phyloP scores from a whole-genome alignment of 2,329 filamentous ascomycete genomes.

The Talaromyces sp. region DNA sequence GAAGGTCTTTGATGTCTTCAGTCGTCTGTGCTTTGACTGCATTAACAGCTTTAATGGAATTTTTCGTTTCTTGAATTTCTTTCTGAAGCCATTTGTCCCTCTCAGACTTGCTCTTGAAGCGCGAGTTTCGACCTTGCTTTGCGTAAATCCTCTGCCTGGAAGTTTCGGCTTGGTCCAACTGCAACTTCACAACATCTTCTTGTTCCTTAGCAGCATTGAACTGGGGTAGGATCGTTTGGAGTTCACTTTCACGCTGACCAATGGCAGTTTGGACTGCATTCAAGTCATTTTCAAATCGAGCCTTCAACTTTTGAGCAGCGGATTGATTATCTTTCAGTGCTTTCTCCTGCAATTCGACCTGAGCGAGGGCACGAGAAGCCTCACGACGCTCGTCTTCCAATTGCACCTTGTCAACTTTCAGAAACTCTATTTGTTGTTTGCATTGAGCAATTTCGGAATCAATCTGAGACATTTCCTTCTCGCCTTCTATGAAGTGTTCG shows the following conservation, averaged over 20 bases:
- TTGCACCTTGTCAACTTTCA: slow-evolving; percentile 80
- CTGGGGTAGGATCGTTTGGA: slow-evolving; percentile 70
- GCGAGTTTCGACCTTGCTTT: slow-evolving; percentile 84
- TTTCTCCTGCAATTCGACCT: slow-evolving; percentile 81
- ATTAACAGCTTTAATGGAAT: slow-evolving; percentile 73
- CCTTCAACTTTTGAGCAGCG: slow-evolving; percentile 68
- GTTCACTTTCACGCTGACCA: slow-evolving; percentile 68
- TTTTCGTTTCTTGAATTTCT: slow-evolving; percentile 76
- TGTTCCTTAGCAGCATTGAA: slow-evolving; percentile 70
- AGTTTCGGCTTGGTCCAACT: slow-evolving; percentile 73
- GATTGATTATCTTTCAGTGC: slow-evolving; percentile 78
- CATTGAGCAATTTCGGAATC: slow-evolving; percentile 76
- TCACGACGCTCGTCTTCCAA: slow-evolving; percentile 87
- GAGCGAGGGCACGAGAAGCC: slow-evolving; percentile 72
- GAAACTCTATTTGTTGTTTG: slow-evolving; percentile 76
- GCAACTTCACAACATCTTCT: slow-evolving; percentile 67
- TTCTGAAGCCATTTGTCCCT: slow-evolving; percentile 77
- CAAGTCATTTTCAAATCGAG: slow-evolving; percentile 68
- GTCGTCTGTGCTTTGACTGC: slow-evolving; percentile 79
- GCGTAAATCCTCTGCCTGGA: slow-evolving; percentile 76
- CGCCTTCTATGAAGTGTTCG: slow-evolving; percentile 70
- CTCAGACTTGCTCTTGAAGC: slow-evolving; percentile 84
- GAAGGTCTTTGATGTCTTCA: slow-evolving; percentile 73
- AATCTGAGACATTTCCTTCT: slow-evolving; percentile 73
- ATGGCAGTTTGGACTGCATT: slow-evolving; percentile 71